These are phyloP conservation scores for Rhizopus microsporus DNA, from an alignment of 371 early-diverging fungal genomes.

Conservation along the genomic window DNA sequence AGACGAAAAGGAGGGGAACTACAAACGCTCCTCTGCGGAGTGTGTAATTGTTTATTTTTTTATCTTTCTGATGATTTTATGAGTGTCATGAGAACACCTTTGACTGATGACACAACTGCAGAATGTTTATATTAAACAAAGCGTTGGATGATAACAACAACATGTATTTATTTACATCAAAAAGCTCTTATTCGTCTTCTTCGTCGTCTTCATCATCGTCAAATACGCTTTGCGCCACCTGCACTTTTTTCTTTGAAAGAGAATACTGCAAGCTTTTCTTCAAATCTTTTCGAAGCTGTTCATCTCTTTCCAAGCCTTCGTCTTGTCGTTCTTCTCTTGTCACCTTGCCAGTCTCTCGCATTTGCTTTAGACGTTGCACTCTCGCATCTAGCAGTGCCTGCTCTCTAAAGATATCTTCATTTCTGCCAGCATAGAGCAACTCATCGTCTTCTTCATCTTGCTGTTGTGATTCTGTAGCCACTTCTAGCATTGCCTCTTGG, in stretches of 20 bases:
- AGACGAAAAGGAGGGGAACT: neutral
- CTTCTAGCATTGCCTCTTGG: constrained; percentile 43
- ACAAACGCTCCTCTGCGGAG: too few relatives aligned
- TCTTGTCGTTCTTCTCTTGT: constrained; percentile 1
- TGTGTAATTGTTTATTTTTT: too few relatives aligned
- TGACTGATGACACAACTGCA: too few relatives aligned
- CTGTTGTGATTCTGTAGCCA: constrained; percentile 25
- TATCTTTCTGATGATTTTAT: too few relatives aligned
- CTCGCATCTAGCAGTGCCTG: constrained; percentile 42
- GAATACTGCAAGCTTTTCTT: constrained; percentile 28
- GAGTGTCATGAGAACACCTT: too few relatives aligned
- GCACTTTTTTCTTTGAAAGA: constrained; percentile 16
- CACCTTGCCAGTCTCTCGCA: constrained; percentile 20
- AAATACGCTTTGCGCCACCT: constrained; percentile 22
- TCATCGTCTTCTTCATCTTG: constrained; percentile 39
- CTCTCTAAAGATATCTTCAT: constrained; percentile 36
- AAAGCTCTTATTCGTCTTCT: constrained; percentile 21
- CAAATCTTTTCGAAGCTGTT: constrained; percentile 16
- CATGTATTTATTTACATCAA: neutral
- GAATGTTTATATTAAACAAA: too few relatives aligned
- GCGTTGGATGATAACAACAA: neutral
- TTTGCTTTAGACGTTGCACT: constrained; percentile 36
- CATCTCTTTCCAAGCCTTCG: constrained; percentile 14
- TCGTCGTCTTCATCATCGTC: constrained; percentile 25
- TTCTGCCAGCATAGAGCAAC: constrained; percentile 36